phyloP scores from a whole-genome alignment of 73 alveolate species.

The Paramecium sexaurelia region DNA sequence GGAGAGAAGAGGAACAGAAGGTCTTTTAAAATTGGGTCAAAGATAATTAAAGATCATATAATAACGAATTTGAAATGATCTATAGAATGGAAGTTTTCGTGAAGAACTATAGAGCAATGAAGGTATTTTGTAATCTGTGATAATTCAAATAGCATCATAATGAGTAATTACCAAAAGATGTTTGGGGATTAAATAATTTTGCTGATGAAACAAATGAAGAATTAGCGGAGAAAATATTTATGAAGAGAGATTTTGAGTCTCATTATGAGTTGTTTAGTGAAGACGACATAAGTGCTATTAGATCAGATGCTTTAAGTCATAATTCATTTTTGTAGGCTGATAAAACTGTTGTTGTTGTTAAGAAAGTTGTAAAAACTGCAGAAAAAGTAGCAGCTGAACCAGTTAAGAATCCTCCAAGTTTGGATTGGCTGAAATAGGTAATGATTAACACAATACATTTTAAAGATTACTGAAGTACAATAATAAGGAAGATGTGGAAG shows the following conservation, averaged over 20 bases:
- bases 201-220: conserved; percentile 33
- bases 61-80: conserved; percentile 27
- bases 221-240: neutral
- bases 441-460: neutral
- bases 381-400: neutral
- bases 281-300: neutral
- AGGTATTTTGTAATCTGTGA: neutral
- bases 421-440: conserved; percentile 23
- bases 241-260: conserved; percentile 20
- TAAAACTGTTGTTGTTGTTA: neutral
- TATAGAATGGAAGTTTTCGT: conserved; percentile 34
- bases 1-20: no score
- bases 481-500: conserved; percentile 40
- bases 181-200: conserved; percentile 29
- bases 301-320: neutral
- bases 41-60: neutral
- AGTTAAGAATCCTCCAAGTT: neutral
- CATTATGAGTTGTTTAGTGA: neutral
- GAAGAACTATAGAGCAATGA: neutral
- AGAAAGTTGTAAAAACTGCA: neutral
- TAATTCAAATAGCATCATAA: neutral
- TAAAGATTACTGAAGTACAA: neutral
- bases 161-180: conserved; percentile 23
- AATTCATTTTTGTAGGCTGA: neutral
- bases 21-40: neutral